Evolutionary conservation across 345 rosid genomes (phyloP).

Genomic region (Eucalyptus cladocalyx): DNA sequence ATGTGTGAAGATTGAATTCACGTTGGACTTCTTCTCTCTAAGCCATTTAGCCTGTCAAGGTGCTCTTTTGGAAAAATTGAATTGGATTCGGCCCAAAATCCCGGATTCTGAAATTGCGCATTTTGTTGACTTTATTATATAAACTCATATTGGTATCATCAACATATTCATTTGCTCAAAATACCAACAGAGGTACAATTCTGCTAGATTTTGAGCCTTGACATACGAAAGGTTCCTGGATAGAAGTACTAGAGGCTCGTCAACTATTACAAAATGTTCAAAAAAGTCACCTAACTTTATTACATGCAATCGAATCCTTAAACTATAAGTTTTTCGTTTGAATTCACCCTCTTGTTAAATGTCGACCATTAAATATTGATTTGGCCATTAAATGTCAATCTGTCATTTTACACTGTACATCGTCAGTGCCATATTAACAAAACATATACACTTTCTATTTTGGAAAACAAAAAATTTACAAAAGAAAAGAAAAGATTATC

Average conservation of each 20-base stretch:
- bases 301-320: background rate
- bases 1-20: background rate
- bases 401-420: background rate
- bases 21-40: background rate
- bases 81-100: background rate
- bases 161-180: background rate
- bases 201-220: background rate
- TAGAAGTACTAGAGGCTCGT: background rate
- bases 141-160: background rate
- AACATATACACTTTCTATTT: background rate
- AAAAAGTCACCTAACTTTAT: too few species aligned
- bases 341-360: background rate
- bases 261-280: background rate
- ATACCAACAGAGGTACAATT: background rate
- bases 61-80: background rate
- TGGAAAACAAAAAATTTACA: background rate
- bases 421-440: background rate
- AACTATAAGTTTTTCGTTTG: background rate
- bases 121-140: background rate
- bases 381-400: background rate
- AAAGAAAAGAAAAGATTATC: background rate
- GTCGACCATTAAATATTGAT: background rate
- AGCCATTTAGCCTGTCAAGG: background rate
- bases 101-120: background rate
- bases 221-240: background rate